Evolutionary conservation across 148 eudicot species (phyloP), one percentile per base, ranked within the genome.

Genomic region (Bassia scoparia): DNA sequence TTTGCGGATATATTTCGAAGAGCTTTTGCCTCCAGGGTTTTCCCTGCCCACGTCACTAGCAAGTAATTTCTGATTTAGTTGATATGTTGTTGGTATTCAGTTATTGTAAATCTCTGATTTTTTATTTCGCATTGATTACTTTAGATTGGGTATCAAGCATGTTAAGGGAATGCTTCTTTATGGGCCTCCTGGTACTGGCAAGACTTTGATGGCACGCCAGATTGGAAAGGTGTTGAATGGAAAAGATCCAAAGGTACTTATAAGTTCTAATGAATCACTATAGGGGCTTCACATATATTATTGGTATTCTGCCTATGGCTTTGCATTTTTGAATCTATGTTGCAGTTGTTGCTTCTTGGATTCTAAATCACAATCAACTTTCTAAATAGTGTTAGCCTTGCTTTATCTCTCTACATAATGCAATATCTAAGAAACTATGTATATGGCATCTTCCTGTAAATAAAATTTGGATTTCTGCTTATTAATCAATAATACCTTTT

Each of bases 121-220:
- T 48, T n/a, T 65, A 56, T 41, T 38, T 33, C 29, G 11, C 58
- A 68, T 58, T 59, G 70, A 23, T 29, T 54, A 27, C 58, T 20
- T 7, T 76, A 91, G 97, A 75, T 77, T 96, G 84, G 99, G 99
- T 53, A 92, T 96, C 79, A 96, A 88, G 78, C 99, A 92, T 80
- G 99, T 96, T 64, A 96, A 96, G 76, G 99, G 99, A 83, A 96
- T 96, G 97, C 92, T 95, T 84, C 97, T 91, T 59, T 86, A 69
- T 87, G 99, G 99, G 41, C 97, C 99, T 59, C 99, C 99, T 86
- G 99, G 99, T 64, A 96, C 99, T 67, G 99, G 99, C 37, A 96
- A 96, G 86, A 96, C 99, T 64, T 72, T 96, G 68, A 90, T 96
- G 95, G 99, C 99, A 74, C 94, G 99, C 16, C 99, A 96, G 79